Evolutionary conservation across 2,329 filamentous ascomycete genomes (phyloP).

Genomic region (Talaromyces pinophilus): DNA sequence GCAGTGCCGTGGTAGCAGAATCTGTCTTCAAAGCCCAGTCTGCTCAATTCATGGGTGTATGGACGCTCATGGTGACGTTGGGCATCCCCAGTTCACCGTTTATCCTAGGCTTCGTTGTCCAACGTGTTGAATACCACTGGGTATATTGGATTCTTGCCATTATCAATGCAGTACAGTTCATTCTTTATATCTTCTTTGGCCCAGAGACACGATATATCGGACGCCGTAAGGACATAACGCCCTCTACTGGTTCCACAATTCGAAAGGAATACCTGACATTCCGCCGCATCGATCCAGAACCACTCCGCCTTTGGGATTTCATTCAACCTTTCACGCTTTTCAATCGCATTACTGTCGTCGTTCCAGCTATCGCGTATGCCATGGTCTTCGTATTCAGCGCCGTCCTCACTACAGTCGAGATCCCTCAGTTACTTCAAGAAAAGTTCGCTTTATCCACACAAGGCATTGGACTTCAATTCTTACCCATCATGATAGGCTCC

Average conservation of each 20-base stretch:
- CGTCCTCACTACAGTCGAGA: constrained; percentile 56
- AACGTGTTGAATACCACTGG: constrained; percentile 57
- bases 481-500: constrained; percentile 59
- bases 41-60: constrained; percentile 39
- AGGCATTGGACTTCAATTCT: constrained; percentile 60
- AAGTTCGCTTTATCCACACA: constrained; percentile 58
- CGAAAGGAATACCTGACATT: not conserved
- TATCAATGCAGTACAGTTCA: constrained; percentile 54
- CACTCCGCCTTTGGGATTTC: not conserved
- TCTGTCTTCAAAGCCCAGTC: constrained; percentile 47
- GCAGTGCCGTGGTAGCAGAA: constrained; percentile 57
- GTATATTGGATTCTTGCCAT: constrained; percentile 60
- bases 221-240: constrained; percentile 36
- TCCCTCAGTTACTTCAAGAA: constrained; percentile 46
- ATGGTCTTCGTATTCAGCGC: constrained; percentile 56
- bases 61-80: constrained; percentile 54
- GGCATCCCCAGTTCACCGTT: constrained; percentile 45
- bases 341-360: constrained; percentile 44
- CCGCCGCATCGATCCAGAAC: not conserved
- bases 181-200: constrained; percentile 53
- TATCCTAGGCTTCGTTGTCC: constrained; percentile 45
- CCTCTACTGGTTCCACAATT: not conserved
- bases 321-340: not conserved
- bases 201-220: constrained; percentile 52
- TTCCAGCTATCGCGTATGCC: constrained; percentile 53